phyloP scores from a whole-genome alignment of 495 filamentous ascomycete species.

The Amphirosellinia nigrospora region DNA sequence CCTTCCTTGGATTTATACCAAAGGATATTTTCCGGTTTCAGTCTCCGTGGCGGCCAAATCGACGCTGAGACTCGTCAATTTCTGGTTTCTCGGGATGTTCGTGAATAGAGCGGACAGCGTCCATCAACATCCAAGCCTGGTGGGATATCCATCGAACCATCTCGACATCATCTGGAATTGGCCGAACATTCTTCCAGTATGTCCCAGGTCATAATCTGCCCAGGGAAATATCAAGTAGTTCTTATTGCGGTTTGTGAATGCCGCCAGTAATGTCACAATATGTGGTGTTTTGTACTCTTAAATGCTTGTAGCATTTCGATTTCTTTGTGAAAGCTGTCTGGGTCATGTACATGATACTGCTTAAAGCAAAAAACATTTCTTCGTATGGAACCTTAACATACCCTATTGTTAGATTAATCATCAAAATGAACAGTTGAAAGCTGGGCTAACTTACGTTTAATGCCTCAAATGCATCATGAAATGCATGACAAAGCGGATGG shows the following conservation, averaged over 20 bases:
- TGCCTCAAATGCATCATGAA: neutral
- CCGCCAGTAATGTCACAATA: constrained; percentile 35
- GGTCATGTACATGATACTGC: neutral
- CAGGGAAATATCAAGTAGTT: constrained; percentile 38
- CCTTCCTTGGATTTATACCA: constrained; percentile 22
- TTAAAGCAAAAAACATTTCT: constrained; percentile 12
- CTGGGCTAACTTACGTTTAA: neutral
- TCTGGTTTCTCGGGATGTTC: neutral
- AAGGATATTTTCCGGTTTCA: constrained; percentile 39
- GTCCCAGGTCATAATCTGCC: constrained; percentile 31
- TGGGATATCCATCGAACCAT: constrained; percentile 24
- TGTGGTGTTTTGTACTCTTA: constrained; percentile 33
- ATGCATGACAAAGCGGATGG: neutral
- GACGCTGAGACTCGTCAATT: neutral
- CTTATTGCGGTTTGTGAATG: constrained; percentile 25
- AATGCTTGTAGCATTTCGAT: constrained; percentile 35
- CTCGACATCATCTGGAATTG: neutral
- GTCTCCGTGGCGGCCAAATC: constrained; percentile 34
- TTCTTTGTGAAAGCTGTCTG: constrained; percentile 20
- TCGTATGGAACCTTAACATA: neutral
- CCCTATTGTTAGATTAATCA: neutral
- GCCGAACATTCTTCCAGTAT: constrained; percentile 26
- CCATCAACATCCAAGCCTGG: constrained; percentile 19
- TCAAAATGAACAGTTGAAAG: neutral
- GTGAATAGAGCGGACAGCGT: constrained; percentile 9